phyloP scores from a whole-genome alignment of 495 filamentous ascomycete species.

The Neurospora hispaniola region DNA sequence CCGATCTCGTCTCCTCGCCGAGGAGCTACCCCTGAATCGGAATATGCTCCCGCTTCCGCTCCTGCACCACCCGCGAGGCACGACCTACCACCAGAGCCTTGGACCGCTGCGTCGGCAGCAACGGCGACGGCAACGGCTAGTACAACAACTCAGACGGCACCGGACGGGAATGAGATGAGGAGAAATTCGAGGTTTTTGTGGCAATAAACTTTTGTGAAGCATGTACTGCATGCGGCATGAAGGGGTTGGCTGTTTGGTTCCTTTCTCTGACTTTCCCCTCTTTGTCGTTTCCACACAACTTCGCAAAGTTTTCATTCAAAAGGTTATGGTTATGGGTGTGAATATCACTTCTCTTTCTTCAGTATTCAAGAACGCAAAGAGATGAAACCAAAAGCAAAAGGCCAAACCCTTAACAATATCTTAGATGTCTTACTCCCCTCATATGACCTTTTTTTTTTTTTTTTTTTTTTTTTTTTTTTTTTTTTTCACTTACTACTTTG shows the following conservation, averaged over 20 bases:
- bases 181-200: background rate
- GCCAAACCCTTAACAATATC: background rate
- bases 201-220: background rate
- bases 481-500: too few species aligned
- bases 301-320: background rate
- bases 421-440: too few species aligned
- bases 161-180: background rate
- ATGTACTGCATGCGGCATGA: background rate
- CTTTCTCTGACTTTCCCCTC: background rate
- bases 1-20: background rate
- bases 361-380: background rate
- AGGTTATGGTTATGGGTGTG: background rate
- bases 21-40: background rate
- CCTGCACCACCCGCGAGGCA: background rate
- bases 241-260: background rate
- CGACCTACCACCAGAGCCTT: background rate
- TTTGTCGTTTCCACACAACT: background rate
- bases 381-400: background rate
- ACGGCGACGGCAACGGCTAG: background rate
- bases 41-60: background rate
- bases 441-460: too few species aligned
- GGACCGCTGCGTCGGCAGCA: background rate
- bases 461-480: too few species aligned
- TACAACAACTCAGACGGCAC: background rate
- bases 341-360: background rate